Percentiles rank a stretch among this genome's conserved stretches.
Evolutionary conservation across 2,329 filamentous ascomycete genomes (phyloP).

Genomic region (Xylaria sp.): DNA sequence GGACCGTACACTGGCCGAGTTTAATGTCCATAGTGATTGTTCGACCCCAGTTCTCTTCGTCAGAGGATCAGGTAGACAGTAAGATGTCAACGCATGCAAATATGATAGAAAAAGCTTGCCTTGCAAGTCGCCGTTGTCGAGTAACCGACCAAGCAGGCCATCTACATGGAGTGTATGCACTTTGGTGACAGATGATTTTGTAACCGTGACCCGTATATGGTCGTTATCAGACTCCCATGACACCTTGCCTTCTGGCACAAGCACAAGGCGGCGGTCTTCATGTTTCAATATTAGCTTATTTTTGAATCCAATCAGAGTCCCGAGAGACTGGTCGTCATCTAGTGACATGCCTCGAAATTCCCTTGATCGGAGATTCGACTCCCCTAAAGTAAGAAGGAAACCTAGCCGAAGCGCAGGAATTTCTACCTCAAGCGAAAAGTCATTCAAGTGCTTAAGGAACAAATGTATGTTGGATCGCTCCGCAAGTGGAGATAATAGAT

Average conservation of each 20-base stretch:
- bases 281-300: slow-evolving; percentile 26
- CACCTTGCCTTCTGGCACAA: slow-evolving; percentile 23
- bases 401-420: slow-evolving; percentile 19
- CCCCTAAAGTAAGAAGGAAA: not conserved
- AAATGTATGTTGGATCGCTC: slow-evolving; percentile 5
- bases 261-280: slow-evolving; percentile 2
- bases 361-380: slow-evolving; percentile 13
- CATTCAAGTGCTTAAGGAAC: not conserved
- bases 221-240: slow-evolving; percentile 4
- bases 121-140: slow-evolving; percentile 21
- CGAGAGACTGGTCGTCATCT: slow-evolving; percentile 12
- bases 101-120: slow-evolving; percentile 28
- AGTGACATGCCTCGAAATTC: slow-evolving; percentile 23
- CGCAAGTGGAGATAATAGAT: slow-evolving; percentile 1
- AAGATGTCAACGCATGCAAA: slow-evolving; percentile 70
- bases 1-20: slow-evolving; percentile 48
- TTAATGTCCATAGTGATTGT: slow-evolving; percentile 62
- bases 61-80: slow-evolving; percentile 64
- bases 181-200: slow-evolving; percentile 4
- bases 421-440: slow-evolving; percentile 9
- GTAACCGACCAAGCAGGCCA: slow-evolving; percentile 12
- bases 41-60: slow-evolving; percentile 69
- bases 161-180: slow-evolving; percentile 15
- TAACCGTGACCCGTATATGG: slow-evolving; percentile 13
- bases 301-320: slow-evolving; percentile 12